Evolutionary conservation across 2,329 filamentous ascomycete species (phyloP), one percentile per base, ranked within the genome.

Genomic region (Intubia oerlemansii): DNA sequence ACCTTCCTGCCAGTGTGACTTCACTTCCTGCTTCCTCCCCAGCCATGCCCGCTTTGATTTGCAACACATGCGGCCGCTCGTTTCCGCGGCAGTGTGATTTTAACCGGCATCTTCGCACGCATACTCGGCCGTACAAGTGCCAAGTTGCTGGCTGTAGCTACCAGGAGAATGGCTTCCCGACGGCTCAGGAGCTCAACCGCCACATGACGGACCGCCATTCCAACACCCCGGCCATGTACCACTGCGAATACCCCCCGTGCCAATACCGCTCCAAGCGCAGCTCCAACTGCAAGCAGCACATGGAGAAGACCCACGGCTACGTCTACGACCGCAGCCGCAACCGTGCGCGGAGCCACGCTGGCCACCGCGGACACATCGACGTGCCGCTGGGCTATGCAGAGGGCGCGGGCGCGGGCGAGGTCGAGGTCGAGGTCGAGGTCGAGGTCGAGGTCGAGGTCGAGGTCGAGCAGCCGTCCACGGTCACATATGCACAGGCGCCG

Each of bases 51-150:
- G 7, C 7, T 11, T 14, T 18, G 8, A 5, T 16, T 18, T 36
- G 38, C 24, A 8, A 6, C 11, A 16, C 35, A 10, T 95, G 85
- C 54, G 71, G 68, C 50, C 93, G 92, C 54, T 70, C 85, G 50
- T 95, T 95, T 58, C 90, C 88, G 53, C 74, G 88, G 36, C 81
- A 81, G 11, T 95, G 88, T 51, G 88, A 98, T 49, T 58, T 95
- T 34, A 93, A 82, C 39, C 95, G 95, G 60, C 88, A 98, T 53
- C 78, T 91, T 56, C 95, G 95, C 61, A 95, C 85, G 0, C 88
- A 98, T 50, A 82, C 80, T 31, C 78, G 88, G 20, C 88, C 85
- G 9, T 93, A 79, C 77, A 98, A 98, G 58, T 98, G 88, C 51
- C 65, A 71, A 6, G 59, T 79, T 14, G 45, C 64, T 23, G 71